Evolutionary conservation across 1,284 basidiomycete genomes (phyloP), one percentile per base, ranked within the genome.

Genomic region (Calocybe gambosa): DNA sequence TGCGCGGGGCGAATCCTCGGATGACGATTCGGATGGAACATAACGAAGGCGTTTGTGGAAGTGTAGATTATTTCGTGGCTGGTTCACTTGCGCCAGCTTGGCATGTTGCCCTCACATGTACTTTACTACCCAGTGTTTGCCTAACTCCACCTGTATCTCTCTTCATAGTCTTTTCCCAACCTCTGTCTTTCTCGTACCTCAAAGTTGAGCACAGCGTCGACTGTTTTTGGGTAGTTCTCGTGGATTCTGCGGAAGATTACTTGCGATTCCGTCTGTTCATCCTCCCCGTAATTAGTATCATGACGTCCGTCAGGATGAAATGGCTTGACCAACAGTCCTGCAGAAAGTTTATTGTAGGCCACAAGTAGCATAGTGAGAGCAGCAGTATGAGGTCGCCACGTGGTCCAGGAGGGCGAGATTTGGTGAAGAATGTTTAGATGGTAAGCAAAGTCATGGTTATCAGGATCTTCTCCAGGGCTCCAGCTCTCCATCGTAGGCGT

Each of bases 351-450:
- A 12, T 60, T 57, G 18, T 81, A 55, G 5, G 70, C 74, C 2
- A 63, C 56, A 23, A 70, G 59, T 35, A 88, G 60, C 10, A 77
- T 55, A 3, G 65, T 59, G 21, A 85, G 58, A 5, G 77, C 70
- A 28, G 66, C 66, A 18, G 54, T 59, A 57, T 85, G 82, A n/a
- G 81, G 77, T 41, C 68, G 69, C 85, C 84, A 88, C 37, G 69
- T 59, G 48, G 78, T 74, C 78, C 81, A 84, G 15, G 73, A 63
- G 3, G 82, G 82, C 2, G 80, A 74, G 46, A 83, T 69, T 49
- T 78, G 74, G 52, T 81, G 75, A 7, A 87, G 67, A 16, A 82
- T 60, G 50, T 80, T 70, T 31, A 89, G 63, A 5, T 79, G 73
- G 58, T 80, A 75, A 16, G 72, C 74, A 49, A 80, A 68, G 58